phyloP scores from a whole-genome alignment of 306 rosid genomes.

The Luffa aegyptiaca region DNA sequence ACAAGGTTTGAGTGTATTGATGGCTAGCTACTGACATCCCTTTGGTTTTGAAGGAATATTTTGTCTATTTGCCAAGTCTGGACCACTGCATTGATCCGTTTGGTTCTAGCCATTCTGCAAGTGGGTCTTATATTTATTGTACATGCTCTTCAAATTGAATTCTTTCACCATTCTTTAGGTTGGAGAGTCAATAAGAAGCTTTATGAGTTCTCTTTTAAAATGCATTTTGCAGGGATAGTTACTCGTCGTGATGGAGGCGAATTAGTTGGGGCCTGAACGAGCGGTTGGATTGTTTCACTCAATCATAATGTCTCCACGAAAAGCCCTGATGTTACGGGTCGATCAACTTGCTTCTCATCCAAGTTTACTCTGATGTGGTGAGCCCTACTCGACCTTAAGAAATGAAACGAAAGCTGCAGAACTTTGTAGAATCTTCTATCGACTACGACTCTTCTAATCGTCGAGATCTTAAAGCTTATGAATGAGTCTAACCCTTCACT shows the following conservation, averaged over 20 bases:
- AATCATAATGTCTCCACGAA: background rate
- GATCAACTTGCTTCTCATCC: background rate
- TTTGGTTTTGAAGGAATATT: background rate
- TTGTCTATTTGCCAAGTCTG: background rate
- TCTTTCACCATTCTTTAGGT: background rate
- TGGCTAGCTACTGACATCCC: background rate
- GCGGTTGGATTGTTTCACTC: background rate
- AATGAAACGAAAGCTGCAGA: background rate
- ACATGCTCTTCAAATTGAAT: background rate
- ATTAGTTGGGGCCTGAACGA: background rate
- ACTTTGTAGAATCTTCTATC: background rate
- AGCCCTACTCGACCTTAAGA: background rate
- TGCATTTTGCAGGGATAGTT: background rate
- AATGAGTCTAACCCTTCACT: background rate
- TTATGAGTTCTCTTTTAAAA: background rate
- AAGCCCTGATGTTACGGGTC: background rate
- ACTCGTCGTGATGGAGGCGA: background rate
- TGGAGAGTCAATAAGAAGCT: background rate
- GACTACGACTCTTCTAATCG: background rate
- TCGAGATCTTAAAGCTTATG: background rate
- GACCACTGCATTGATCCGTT: constrained; percentile 6
- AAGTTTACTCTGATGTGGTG: background rate
- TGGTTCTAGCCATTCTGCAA: background rate
- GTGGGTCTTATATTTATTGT: background rate
- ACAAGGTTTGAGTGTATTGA: background rate